Percentiles rank a stretch among this genome's conserved stretches.
Evolutionary conservation across 2,329 filamentous ascomycete species (phyloP).

Genomic region (Trichoderma semiorbis): DNA sequence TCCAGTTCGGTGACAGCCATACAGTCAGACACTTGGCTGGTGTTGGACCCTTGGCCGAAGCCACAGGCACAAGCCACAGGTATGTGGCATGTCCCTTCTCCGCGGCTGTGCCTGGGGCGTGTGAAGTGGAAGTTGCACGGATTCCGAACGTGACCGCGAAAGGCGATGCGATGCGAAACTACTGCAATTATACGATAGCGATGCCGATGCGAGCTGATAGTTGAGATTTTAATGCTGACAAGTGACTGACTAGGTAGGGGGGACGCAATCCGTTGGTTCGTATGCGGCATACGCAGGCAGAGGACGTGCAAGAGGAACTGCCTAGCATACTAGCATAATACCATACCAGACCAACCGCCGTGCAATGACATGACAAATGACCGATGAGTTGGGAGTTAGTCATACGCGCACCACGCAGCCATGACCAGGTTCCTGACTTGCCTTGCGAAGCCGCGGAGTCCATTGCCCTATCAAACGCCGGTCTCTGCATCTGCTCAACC

Average conservation of each 20-base stretch:
- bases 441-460: background rate
- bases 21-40: background rate
- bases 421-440: background rate
- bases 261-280: background rate
- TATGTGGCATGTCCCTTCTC: background rate
- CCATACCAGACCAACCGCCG: no score
- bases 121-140: background rate
- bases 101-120: background rate
- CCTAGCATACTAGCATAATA: background rate
- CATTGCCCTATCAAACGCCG: background rate
- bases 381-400: constrained; percentile 3
- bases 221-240: background rate
- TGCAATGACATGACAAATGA: background rate
- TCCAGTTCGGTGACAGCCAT: background rate
- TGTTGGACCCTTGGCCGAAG: background rate
- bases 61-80: background rate
- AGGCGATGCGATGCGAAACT: background rate
- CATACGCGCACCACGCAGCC: background rate
- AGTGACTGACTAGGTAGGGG: background rate
- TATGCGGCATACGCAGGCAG: background rate
- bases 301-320: background rate
- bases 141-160: background rate
- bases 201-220: background rate
- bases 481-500: background rate
- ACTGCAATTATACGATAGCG: background rate